phyloP scores from a whole-genome alignment of 2,329 filamentous ascomycete genomes.

The Sodiomyces alkalinus region DNA sequence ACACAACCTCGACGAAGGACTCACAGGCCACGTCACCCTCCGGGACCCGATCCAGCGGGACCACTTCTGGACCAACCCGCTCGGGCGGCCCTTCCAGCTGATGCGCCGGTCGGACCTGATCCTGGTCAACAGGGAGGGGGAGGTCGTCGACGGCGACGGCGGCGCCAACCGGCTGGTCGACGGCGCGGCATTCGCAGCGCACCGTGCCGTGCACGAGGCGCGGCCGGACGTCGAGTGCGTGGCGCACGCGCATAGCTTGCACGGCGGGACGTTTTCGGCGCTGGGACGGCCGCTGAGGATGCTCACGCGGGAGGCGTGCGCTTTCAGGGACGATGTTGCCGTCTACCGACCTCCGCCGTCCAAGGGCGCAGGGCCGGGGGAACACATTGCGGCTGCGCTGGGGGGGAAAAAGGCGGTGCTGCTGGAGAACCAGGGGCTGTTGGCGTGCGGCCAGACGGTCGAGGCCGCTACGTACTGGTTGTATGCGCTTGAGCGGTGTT shows the following conservation, averaged over 20 bases:
- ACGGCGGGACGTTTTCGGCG: conserved; percentile 42
- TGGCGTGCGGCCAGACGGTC: conserved; percentile 33
- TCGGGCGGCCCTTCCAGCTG: conserved; percentile 45
- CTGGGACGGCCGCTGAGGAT: conserved; percentile 49
- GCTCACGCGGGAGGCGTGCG: conserved; percentile 46
- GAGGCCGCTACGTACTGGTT: conserved; percentile 41
- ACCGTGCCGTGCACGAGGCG: conserved; percentile 31
- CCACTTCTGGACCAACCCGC: conserved; percentile 55
- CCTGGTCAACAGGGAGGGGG: conserved; percentile 43
- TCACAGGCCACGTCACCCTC: conserved; percentile 51
- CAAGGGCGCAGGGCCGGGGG: no score
- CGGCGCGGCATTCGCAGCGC: conserved; percentile 28
- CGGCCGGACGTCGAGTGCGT: conserved; percentile 38
- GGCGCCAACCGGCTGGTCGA: conserved; percentile 24
- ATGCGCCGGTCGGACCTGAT: conserved; percentile 54
- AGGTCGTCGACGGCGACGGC: conserved; percentile 49
- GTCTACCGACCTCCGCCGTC: no score
- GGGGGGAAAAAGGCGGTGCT: conserved; percentile 34
- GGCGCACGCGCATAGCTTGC: conserved; percentile 37
- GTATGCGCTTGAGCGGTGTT: conserved; percentile 32
- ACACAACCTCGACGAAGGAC: conserved; percentile 42
- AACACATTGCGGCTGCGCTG: conserved; percentile 28
- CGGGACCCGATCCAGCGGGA: conserved; percentile 44
- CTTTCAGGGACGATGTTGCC: conserved; percentile 37
- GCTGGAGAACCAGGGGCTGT: conserved; percentile 38